Percentiles rank a stretch among this genome's conserved stretches.
These are phyloP conservation scores for Phytophthora meadii DNA, from an alignment of 352 stramenopile species.

Conservation along the genomic window DNA sequence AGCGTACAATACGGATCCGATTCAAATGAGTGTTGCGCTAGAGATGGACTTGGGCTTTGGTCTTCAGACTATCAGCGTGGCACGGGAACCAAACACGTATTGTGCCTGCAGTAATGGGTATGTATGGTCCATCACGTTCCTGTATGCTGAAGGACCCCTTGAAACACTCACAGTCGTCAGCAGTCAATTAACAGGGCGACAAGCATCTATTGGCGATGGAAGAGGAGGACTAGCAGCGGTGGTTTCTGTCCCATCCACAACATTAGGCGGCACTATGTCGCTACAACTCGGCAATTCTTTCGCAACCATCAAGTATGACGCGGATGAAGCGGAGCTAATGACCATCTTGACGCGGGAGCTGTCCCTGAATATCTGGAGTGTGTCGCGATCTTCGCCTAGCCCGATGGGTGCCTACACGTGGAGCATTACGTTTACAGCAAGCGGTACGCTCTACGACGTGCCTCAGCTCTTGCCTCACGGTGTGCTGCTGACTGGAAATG, in stretches of 20 bases:
- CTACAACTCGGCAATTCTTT: conserved; percentile 62
- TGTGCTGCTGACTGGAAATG: conserved; percentile 63
- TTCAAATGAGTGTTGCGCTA: conserved; percentile 69
- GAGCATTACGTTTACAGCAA: conserved; percentile 81
- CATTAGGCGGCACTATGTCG: conserved; percentile 69
- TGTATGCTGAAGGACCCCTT: conserved; percentile 67
- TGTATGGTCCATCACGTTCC: conserved; percentile 83
- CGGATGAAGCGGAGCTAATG: conserved; percentile 58
- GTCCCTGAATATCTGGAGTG: conserved; percentile 54
- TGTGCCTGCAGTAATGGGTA: conserved; percentile 77
- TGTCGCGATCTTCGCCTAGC: conserved; percentile 52
- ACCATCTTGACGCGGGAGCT: conserved; percentile 74
- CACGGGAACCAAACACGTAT: conserved; percentile 65
- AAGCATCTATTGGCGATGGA: conserved; percentile 70
- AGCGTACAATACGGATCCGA: conserved; percentile 73
- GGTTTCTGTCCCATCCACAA: conserved; percentile 68
- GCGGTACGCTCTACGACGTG: conserved; percentile 69
- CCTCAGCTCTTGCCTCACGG: conserved; percentile 56
- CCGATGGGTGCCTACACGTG: conserved; percentile 67
- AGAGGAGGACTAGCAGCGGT: conserved; percentile 42
- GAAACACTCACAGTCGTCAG: conserved; percentile 50
- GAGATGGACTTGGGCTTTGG: conserved; percentile 83
- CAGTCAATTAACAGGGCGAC: conserved; percentile 55
- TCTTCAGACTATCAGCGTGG: conserved; percentile 62
- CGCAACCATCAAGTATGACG: conserved; percentile 78